Evolutionary conservation across 139 green algal species (phyloP).

Genomic region (Mesostigma viride): DNA sequence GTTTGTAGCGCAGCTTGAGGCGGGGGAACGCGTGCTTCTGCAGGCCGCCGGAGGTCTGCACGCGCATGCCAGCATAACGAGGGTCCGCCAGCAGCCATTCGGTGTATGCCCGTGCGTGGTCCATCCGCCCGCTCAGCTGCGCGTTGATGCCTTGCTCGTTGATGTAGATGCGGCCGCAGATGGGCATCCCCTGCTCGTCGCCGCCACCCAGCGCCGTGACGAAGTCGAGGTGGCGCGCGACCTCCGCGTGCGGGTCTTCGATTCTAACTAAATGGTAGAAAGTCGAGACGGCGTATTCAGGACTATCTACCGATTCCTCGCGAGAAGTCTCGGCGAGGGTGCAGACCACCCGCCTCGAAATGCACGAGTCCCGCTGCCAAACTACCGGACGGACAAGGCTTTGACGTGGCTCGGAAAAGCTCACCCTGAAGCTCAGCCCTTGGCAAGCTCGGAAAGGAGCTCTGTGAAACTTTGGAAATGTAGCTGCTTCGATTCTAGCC

Average conservation of each 20-base stretch:
- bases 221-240: constrained; percentile 40
- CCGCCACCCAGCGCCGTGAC: constrained; percentile 38
- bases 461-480: too few species aligned
- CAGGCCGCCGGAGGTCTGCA: constrained; percentile 16
- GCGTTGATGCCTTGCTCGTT: constrained; percentile 89
- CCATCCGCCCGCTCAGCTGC: constrained; percentile 42
- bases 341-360: too few species aligned
- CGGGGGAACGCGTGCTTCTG: constrained; percentile 27
- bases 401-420: too few species aligned
- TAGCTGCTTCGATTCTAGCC: too few species aligned
- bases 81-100: constrained; percentile 34
- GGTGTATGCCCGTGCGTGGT: constrained; percentile 19
- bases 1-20: constrained; percentile 24
- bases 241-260: constrained; percentile 22
- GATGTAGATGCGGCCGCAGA: constrained; percentile 92
- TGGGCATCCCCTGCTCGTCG: too few species aligned
- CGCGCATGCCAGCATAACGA: constrained; percentile 39
- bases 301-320: not conserved
- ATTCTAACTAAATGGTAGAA: constrained; percentile 88
- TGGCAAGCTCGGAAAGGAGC: too few species aligned
- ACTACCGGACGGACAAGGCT: too few species aligned
- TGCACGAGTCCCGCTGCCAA: too few species aligned
- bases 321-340: not conserved
- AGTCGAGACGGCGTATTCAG: constrained; percentile 59
- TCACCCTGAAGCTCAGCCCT: too few species aligned